These are phyloP conservation scores for Ophiostoma quercus DNA, from an alignment of 2,329 filamentous ascomycete genomes.

Conservation along the genomic window DNA sequence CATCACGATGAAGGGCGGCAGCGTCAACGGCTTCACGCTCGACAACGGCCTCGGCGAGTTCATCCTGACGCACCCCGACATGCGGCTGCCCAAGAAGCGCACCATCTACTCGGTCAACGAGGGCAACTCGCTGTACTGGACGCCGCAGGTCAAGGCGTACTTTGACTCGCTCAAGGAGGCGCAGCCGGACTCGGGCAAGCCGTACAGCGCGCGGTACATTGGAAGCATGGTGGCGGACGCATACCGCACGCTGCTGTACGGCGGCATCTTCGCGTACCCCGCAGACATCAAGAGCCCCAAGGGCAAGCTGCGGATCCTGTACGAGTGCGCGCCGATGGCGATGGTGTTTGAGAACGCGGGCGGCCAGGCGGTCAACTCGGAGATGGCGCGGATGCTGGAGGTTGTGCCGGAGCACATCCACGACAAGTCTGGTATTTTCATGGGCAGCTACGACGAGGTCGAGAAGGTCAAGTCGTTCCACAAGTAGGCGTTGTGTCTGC, in stretches of 20 bases:
- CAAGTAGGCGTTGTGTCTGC: slow-evolving; percentile 40
- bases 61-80: slow-evolving; percentile 93
- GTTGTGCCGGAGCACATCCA: slow-evolving; percentile 90
- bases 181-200: slow-evolving; percentile 63
- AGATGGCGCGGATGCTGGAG: slow-evolving; percentile 85
- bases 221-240: slow-evolving; percentile 98
- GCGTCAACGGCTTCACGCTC: slow-evolving; percentile 95
- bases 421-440: slow-evolving; percentile 90
- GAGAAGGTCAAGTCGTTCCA: slow-evolving; percentile 89
- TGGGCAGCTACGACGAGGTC: slow-evolving; percentile 90
- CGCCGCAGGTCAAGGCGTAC: slow-evolving; percentile 79
- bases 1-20: slow-evolving; percentile 89
- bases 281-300: slow-evolving; percentile 98
- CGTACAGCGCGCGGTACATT: slow-evolving; percentile 93
- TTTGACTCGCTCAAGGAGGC: slow-evolving; percentile 85
- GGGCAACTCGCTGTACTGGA: slow-evolving; percentile 96
- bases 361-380: slow-evolving; percentile 84
- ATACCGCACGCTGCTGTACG: slow-evolving; percentile 91
- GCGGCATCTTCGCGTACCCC: slow-evolving; percentile 95
- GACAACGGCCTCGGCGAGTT: slow-evolving; percentile 97
- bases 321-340: slow-evolving; percentile 98
- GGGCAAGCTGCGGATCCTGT: slow-evolving; percentile 93
- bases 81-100: slow-evolving; percentile 74
- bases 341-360: slow-evolving; percentile 98
- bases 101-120: slow-evolving; percentile 98